phyloP scores from a whole-genome alignment of 768 basidiomycete genomes.

The Leccinum incarnatum region DNA sequence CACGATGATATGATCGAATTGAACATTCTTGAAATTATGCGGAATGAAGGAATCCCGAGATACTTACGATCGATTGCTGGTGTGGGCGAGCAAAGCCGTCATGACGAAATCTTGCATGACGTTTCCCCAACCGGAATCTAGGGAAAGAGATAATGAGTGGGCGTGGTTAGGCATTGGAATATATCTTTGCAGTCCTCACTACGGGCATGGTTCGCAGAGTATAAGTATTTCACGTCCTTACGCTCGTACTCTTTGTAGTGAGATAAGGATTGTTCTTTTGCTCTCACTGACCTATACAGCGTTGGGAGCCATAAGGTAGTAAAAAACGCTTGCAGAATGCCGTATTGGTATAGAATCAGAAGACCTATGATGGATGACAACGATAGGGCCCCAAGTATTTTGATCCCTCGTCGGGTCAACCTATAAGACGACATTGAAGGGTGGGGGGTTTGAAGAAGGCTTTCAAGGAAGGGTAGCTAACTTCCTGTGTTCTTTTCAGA shows the following conservation, averaged over 20 bases:
- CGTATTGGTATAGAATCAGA: slow-evolving; percentile 9
- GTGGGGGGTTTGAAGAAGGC: neutral
- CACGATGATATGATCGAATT: slow-evolving; percentile 1
- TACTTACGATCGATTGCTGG: slow-evolving; percentile 35
- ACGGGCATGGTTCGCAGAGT: slow-evolving; percentile 45
- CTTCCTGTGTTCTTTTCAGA: slow-evolving; percentile 2
- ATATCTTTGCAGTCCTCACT: slow-evolving; percentile 19
- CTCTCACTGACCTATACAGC: slow-evolving; percentile 37
- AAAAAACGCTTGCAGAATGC: neutral
- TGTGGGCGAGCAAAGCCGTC: slow-evolving; percentile 35
- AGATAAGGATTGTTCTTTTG: slow-evolving; percentile 37
- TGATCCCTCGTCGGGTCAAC: slow-evolving; percentile 26
- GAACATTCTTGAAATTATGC: neutral
- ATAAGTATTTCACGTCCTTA: slow-evolving; percentile 42
- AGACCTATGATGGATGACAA: slow-evolving; percentile 8
- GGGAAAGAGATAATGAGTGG: neutral
- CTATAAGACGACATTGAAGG: slow-evolving; percentile 19
- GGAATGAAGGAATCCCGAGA: neutral
- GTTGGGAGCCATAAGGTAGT: slow-evolving; percentile 34
- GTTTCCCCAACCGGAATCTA: slow-evolving; percentile 41
- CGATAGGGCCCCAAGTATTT: slow-evolving; percentile 8
- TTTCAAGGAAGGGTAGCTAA: neutral
- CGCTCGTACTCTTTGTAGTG: slow-evolving; percentile 40
- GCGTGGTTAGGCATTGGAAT: too few relatives aligned
- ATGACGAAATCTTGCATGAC: slow-evolving; percentile 41